Evolutionary conservation across 129 eudicot genomes (phyloP), one percentile per base, ranked within the genome.

Genomic region (Oenanthe sinensis): DNA sequence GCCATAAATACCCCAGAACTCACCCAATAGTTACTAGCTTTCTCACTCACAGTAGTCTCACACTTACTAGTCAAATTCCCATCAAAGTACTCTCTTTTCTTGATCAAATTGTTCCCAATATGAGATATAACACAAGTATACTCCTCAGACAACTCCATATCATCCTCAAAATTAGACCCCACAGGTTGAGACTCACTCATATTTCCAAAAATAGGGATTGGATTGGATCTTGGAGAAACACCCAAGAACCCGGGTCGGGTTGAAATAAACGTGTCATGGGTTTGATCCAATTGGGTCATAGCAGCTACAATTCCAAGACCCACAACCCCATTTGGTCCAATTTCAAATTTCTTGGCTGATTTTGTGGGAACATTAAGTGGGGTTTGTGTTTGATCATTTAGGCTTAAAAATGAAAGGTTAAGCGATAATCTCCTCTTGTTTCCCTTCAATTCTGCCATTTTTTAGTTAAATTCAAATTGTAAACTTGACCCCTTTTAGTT

Each of bases 291-390:
- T 62, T 86, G 85, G 75, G 74, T 82, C 83, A 89, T 75, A 37
- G 97, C 97, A 12, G 89, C 97, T 58, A 91, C 88, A 75, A 91
- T 89, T 83, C 91, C 91, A 52, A 91, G 85, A 42, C 97, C 97
- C 36, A 91, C 93, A 54, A 82, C 91, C 33, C 92, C 93, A 69
- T 87, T 83, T 72, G 88, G 85, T 19, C 83, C 90, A 60, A n/a
- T 60, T 43, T 86, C 84, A 74, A 82, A 85, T 28, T 33, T 68
- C 82, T 78, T 87, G 8, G 79, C 77, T n/a, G 92, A 83, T 78
- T 86, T 88, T 79, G 58, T 14, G 68, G 68, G 36, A 0, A n/a
- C 0, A 67, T 30, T 30, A 67, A 67, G 39, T 30, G 72, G 43
- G 72, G 42, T 60, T 60, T 60, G 72, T n/a, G 77, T 84, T 76